Conservation (phyloP, 192 early-diverging fungal genomes). For the Pilaira anomala region DNA sequence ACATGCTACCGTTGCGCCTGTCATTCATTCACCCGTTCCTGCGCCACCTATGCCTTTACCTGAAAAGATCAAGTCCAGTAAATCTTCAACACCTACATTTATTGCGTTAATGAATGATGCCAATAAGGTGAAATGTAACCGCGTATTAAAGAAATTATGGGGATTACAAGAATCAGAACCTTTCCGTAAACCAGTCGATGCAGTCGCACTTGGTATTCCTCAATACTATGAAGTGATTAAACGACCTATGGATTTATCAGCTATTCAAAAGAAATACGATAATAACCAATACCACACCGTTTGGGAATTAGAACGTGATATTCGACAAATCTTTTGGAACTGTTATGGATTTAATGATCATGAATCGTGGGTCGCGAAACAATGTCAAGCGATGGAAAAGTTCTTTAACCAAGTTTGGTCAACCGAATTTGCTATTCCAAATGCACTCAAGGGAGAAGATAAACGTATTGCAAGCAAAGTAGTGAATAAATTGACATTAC, state of each 20-base stretch:
- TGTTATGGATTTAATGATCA: constrained; percentile 69
- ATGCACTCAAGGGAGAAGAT: constrained; percentile 25
- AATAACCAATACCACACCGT: constrained; percentile 52
- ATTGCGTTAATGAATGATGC: constrained; percentile 20
- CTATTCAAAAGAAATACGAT: constrained; percentile 66
- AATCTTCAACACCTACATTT: neutral
- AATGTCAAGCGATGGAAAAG: constrained; percentile 55
- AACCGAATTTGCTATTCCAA: constrained; percentile 23
- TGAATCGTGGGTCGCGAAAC: constrained; percentile 57
- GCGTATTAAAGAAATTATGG: constrained; percentile 29
- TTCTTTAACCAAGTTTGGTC: constrained; percentile 32
- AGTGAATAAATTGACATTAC: constrained; percentile 48
- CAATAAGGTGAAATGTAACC: constrained; percentile 27
- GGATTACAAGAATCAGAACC: constrained; percentile 46
- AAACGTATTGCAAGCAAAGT: constrained; percentile 27
- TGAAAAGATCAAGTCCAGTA: no score
- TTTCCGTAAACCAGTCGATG: constrained; percentile 80
- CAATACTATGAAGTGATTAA: constrained; percentile 65
- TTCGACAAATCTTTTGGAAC: constrained; percentile 65
- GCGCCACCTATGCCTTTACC: no score
- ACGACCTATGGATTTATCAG: constrained; percentile 83
- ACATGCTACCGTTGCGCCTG: no score
- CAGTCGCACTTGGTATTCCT: constrained; percentile 61
- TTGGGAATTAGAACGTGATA: constrained; percentile 54
- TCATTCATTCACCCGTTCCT: no score